A percentile compares a stretch with the other conserved stretches of the same genome.
Conservation (phyloP, 2,329 filamentous ascomycete species). For the Penicillium thymicola region DNA sequence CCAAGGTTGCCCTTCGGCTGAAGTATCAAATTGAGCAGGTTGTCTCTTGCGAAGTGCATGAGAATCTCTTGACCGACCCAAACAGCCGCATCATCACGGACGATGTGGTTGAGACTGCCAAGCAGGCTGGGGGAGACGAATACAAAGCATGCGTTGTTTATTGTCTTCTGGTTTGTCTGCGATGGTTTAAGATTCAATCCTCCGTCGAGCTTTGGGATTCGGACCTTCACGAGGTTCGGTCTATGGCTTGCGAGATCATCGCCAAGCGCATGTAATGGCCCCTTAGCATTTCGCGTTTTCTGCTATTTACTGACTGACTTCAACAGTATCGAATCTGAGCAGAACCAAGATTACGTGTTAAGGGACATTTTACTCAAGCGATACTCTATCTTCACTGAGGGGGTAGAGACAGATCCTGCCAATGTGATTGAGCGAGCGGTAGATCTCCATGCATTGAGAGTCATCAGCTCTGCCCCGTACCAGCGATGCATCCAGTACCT, state of each 20-base stretch:
- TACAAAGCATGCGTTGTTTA: conserved; percentile 78
- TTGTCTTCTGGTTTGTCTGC: conserved; percentile 69
- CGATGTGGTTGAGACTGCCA: conserved; percentile 75
- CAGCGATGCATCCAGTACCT: conserved; percentile 92
- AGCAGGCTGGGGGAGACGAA: conserved; percentile 73
- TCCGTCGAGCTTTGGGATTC: conserved; percentile 86
- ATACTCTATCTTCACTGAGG: conserved; percentile 76
- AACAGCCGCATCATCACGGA: conserved; percentile 83
- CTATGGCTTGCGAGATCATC: conserved; percentile 82
- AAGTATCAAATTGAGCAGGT: conserved; percentile 88
- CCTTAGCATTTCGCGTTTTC: background rate
- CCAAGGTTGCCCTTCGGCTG: conserved; percentile 81
- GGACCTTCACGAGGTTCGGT: conserved; percentile 73
- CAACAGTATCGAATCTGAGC: conserved; percentile 75
- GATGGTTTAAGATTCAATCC: conserved; percentile 78
- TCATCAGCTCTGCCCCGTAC: conserved; percentile 91
- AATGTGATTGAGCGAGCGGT: conserved; percentile 94
- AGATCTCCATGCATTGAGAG: conserved; percentile 80
- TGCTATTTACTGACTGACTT: conserved; percentile 3
- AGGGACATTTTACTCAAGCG: conserved; percentile 80
- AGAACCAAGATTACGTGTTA: conserved; percentile 73
- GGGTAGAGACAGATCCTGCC: conserved; percentile 66
- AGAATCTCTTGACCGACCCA: conserved; percentile 68
- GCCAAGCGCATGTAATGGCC: conserved; percentile 65
- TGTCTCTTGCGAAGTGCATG: conserved; percentile 84